Conservation (phyloP, 1,284 basidiomycete genomes). For the Moesziomyces antarcticus region DNA sequence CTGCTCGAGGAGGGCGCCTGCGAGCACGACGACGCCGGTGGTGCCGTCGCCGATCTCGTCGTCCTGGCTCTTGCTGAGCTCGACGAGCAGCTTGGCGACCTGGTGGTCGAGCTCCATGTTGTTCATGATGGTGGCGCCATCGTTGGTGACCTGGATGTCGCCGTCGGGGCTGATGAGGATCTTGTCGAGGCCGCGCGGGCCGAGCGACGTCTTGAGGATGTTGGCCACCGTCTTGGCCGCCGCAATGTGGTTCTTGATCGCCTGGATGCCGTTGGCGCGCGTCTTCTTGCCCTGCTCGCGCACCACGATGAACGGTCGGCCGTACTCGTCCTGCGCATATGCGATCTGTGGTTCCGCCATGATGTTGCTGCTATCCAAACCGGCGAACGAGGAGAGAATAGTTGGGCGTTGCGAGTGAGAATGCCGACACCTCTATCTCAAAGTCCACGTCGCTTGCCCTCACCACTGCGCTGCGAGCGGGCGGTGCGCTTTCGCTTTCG, state of each 20-base stretch:
- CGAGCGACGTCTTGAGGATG: conserved; percentile 93
- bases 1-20: conserved; percentile 92
- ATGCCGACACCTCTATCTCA: background rate
- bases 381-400: conserved; percentile 6
- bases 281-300: conserved; percentile 96
- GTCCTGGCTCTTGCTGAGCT: conserved; percentile 96
- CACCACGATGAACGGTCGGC: conserved; percentile 95
- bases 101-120: conserved; percentile 87
- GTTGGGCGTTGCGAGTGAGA: conserved; percentile 4
- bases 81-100: conserved; percentile 96
- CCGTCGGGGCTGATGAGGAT: conserved; percentile 98
- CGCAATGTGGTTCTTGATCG: conserved; percentile 78
- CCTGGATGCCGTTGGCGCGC: conserved; percentile 90
- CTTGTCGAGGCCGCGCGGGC: conserved; percentile 97
- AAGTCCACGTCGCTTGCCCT: no score
- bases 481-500: no score
- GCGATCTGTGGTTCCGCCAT: conserved; percentile 66
- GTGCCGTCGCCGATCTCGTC: conserved; percentile 99
- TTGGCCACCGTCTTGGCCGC: conserved; percentile 94
- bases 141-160: conserved; percentile 98
- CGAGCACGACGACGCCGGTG: conserved; percentile 97
- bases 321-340: conserved; percentile 76
- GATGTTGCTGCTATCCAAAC: conserved; percentile 10
- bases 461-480: no score
- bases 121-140: conserved; percentile 77